A percentile compares a stretch with the other conserved stretches of the same genome.
These are phyloP conservation scores for Erythrophleum fordii DNA, from an alignment of 306 rosid genomes.

Conservation along the genomic window DNA sequence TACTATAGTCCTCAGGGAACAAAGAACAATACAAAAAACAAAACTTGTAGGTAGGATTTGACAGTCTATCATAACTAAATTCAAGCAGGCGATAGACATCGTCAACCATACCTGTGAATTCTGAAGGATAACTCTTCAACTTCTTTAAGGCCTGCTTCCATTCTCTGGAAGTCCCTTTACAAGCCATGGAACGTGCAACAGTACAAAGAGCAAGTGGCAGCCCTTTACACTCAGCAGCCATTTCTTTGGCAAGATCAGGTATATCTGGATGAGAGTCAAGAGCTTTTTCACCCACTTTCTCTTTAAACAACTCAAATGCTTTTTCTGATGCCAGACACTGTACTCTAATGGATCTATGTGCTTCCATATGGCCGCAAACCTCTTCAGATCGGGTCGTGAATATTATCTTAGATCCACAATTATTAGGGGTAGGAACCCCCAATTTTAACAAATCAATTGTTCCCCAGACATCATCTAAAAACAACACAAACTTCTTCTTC, in stretches of 20 bases:
- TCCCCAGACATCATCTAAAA: neutral
- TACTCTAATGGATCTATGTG: neutral
- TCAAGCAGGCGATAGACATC: neutral
- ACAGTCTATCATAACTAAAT: neutral
- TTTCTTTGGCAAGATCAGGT: neutral
- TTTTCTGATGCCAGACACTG: neutral
- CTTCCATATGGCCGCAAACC: neutral
- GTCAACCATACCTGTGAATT: neutral
- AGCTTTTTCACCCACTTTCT: neutral
- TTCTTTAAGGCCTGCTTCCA: neutral
- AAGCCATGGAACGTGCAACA: neutral
- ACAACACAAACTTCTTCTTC: neutral
- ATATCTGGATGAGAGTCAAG: neutral
- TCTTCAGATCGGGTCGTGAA: neutral
- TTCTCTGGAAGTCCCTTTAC: neutral
- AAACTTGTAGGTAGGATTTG: neutral
- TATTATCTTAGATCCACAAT: neutral
- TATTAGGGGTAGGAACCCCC: neutral
- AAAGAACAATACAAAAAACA: constrained; percentile 1
- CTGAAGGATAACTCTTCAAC: neutral
- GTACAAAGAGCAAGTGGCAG: constrained; percentile 10
- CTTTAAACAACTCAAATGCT: neutral
- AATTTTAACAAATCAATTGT: neutral
- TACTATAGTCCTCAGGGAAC: neutral
- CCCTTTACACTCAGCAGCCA: neutral